A percentile compares a stretch with the other conserved stretches of the same genome.
phyloP scores from a whole-genome alignment of 805 yeast species.

The Lipomyces japonicus region DNA sequence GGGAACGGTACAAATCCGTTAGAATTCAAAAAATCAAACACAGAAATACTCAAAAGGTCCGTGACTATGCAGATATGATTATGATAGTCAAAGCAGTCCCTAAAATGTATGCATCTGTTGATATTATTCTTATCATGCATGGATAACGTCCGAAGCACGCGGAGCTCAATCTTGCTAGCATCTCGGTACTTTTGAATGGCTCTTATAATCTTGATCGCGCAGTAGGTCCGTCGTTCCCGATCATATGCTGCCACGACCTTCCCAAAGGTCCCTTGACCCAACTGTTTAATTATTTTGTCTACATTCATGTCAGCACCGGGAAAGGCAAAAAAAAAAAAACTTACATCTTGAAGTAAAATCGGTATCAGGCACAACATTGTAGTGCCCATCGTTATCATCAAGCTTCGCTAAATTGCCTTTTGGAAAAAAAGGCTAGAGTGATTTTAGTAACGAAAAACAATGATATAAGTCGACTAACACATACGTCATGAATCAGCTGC shows the following conservation, averaged over 20 bases:
- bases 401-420: neutral
- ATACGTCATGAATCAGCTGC: conserved; percentile 29
- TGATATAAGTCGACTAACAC: neutral
- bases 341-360: conserved; percentile 33
- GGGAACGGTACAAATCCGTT: conserved; percentile 89
- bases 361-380: conserved; percentile 36
- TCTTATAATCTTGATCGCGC: conserved; percentile 89
- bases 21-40: conserved; percentile 83
- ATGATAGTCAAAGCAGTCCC: conserved; percentile 87
- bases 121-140: conserved; percentile 63
- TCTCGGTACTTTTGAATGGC: conserved; percentile 92
- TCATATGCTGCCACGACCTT: conserved; percentile 85
- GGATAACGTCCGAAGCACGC: conserved; percentile 72
- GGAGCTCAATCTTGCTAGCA: conserved; percentile 87
- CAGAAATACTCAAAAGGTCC: conserved; percentile 74
- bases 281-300: conserved; percentile 59
- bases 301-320: conserved; percentile 50
- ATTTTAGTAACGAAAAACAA: neutral
- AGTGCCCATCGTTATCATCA: conserved; percentile 42
- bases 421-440: neutral
- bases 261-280: conserved; percentile 94
- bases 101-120: conserved; percentile 77
- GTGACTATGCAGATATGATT: conserved; percentile 94
- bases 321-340: neutral
- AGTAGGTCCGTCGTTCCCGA: conserved; percentile 51